Evolutionary conservation across 106 monocot species (phyloP), one percentile per base, ranked within the genome.

Genomic region (Ottelia alismoides): DNA sequence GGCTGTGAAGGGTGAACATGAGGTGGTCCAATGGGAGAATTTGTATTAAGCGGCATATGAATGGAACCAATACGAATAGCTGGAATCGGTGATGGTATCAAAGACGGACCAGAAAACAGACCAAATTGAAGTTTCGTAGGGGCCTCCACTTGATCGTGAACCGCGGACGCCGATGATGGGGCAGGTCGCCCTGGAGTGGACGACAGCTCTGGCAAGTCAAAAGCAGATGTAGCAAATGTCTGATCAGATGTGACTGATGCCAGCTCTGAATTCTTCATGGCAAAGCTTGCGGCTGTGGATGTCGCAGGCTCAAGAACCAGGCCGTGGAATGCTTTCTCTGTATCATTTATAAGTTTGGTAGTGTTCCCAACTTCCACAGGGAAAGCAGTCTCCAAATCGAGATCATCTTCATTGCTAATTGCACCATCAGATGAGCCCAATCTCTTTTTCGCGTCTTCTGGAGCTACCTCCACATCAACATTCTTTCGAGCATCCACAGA

Each of bases 11-110:
- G 55, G 48, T 85, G 78, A 47, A 76, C 45, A 43, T 81, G 91
- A 55, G 81, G 1, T 26, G 72, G 83, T 31, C 62, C 65, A 62
- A 73, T 28, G 14, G 81, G 85, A 25, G 81, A 65, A 72, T 78
- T 80, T 5, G 85, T 25, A 78, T 84, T 80, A 26, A 94, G 81
- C 16, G 94, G 94, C 87, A 87, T 92, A 57, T 92, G 92, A 68
- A 94, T 84, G 25, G 94, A 88, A 46, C 88, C 94, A 69, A 94
- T 94, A 63, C 88, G 94, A 76, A 94, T 94, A 23, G 88, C 80
- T 17, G 94, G 88, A 69, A 94, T 52, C 51, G 88, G 94, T 53
- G 94, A 80, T 48, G 88, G 88, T 69, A 94, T 84, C 44, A 94
- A 65, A 51, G 88, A 74, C 65, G 94, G 94, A 30, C 83, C 78